Evolutionary conservation across 225 moss, liverwort and hornwort species (phyloP).

Genomic region (Physcomitrellopsis africana): DNA sequence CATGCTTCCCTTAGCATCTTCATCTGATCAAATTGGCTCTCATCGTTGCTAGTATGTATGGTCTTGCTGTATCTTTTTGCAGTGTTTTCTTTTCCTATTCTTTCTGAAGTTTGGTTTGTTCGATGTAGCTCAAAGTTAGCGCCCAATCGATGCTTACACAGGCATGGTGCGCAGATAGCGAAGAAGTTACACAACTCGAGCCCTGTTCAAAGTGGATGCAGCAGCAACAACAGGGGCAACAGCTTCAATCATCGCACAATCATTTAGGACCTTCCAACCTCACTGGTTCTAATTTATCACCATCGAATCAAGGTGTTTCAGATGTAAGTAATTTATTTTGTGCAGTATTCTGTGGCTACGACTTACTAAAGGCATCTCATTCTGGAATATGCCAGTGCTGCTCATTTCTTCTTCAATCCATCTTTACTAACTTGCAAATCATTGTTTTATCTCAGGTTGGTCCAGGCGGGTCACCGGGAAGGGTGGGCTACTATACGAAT

Average conservation of each 20-base stretch:
- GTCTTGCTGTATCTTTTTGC: slow-evolving; percentile 25
- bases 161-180: slow-evolving; percentile 69
- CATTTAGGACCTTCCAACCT: slow-evolving; percentile 36
- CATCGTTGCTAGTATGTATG: slow-evolving; percentile 2
- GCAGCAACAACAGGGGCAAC: slow-evolving; percentile 53
- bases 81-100: slow-evolving; percentile 51
- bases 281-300: slow-evolving; percentile 33
- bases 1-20: slow-evolving; percentile 21
- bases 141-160: slow-evolving; percentile 64
- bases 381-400: neutral
- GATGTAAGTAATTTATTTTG: slow-evolving; percentile 47
- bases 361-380: neutral
- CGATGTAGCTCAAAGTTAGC: slow-evolving; percentile 72
- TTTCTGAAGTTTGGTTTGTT: slow-evolving; percentile 59
- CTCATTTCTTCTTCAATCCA: neutral
- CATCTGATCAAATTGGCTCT: neutral
- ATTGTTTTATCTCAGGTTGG: slow-evolving; percentile 39
- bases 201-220: slow-evolving; percentile 61
- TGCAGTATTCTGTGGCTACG: slow-evolving; percentile 10
- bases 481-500: slow-evolving; percentile 52
- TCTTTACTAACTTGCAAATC: neutral
- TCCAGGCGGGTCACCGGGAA: slow-evolving; percentile 47
- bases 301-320: slow-evolving; percentile 40
- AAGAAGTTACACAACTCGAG: slow-evolving; percentile 65
- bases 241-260: slow-evolving; percentile 38